These are phyloP conservation scores for Coemansia sp. DNA, from an alignment of 192 early-diverging fungal genomes.

Conservation along the genomic window DNA sequence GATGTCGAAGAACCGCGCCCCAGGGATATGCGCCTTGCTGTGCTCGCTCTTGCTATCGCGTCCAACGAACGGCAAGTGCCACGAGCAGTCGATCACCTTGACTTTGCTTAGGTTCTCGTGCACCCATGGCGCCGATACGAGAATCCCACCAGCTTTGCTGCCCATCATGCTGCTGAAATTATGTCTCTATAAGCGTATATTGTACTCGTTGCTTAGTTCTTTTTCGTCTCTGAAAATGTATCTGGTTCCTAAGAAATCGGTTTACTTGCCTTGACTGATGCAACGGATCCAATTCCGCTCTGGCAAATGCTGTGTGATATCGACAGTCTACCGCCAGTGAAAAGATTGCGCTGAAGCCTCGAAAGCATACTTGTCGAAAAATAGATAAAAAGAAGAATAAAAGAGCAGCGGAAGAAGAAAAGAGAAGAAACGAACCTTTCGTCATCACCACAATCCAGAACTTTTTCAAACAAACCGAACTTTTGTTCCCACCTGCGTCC, in stretches of 20 bases:
- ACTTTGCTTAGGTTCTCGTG: slow-evolving; percentile 59
- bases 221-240: too few species aligned
- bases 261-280: not conserved
- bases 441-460: not conserved
- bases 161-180: not conserved
- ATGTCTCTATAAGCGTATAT: not conserved
- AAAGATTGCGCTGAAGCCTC: not conserved
- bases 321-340: not conserved
- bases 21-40: slow-evolving; percentile 60
- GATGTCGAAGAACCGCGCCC: slow-evolving; percentile 89
- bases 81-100: slow-evolving; percentile 86
- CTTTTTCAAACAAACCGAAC: too few species aligned
- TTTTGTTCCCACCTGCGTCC: too few species aligned
- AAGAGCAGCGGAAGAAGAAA: not conserved
- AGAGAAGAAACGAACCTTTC: not conserved
- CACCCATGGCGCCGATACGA: slow-evolving; percentile 64
- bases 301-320: not conserved
- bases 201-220: too few species aligned
- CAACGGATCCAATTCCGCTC: not conserved
- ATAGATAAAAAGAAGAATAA: not conserved
- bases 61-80: slow-evolving; percentile 80
- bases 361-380: too few species aligned
- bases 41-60: slow-evolving; percentile 74
- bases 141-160: not conserved
- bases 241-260: not conserved